Evolutionary conservation across 129 eudicot genomes (phyloP).

Genomic region (Rutidosis leptorrhynchoides): DNA sequence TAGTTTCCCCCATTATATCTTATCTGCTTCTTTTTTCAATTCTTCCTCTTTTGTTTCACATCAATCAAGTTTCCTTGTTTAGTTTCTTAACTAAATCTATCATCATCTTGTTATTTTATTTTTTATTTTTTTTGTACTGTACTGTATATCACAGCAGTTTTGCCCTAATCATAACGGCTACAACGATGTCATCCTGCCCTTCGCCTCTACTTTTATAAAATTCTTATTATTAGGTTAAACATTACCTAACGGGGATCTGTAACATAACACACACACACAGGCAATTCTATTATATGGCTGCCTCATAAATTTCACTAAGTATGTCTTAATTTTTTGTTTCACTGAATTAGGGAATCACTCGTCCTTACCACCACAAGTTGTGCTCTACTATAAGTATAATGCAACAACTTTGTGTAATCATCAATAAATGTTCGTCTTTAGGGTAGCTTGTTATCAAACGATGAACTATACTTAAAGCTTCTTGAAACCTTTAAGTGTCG

Average conservation of each 20-base stretch:
- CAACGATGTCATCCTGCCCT: neutral
- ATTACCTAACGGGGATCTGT: slow-evolving; percentile 9
- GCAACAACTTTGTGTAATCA: neutral
- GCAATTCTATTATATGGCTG: neutral
- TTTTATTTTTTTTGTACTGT: too few species aligned
- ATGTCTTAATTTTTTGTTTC: neutral
- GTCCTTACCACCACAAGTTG: neutral
- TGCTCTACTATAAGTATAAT: neutral
- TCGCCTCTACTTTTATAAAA: slow-evolving; percentile 9
- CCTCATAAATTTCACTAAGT: neutral
- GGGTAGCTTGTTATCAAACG: neutral
- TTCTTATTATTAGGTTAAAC: slow-evolving; percentile 29
- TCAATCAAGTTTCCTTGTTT: neutral
- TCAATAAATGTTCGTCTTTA: neutral
- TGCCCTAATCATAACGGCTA: neutral
- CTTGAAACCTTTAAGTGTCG: neutral
- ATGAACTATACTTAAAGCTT: neutral
- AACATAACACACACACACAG: too few species aligned
- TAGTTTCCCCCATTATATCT: neutral
- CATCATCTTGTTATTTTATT: too few species aligned
- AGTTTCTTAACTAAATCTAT: too few species aligned
- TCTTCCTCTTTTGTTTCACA: neutral
- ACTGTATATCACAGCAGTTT: neutral
- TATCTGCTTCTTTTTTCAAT: neutral
- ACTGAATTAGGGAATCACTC: slow-evolving; percentile 5